Percentiles rank a stretch among this genome's conserved stretches.
phyloP scores from a whole-genome alignment of 306 rosid species.

The Geum urbanum region DNA sequence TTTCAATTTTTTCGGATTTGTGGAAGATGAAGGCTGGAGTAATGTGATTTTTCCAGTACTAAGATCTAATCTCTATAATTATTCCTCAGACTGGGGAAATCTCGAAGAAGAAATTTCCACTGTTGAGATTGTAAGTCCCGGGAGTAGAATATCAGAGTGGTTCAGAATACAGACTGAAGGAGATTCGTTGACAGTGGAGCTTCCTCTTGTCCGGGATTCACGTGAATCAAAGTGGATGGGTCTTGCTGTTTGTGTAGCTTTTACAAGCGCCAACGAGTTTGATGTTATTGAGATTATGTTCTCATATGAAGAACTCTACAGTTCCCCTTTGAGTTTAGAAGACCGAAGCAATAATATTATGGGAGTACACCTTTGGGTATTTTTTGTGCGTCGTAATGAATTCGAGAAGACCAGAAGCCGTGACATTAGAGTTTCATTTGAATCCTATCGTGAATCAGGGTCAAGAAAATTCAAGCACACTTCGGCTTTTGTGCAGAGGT shows the following conservation, averaged over 20 bases:
- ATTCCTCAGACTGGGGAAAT: neutral
- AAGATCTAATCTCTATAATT: neutral
- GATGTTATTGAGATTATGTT: neutral
- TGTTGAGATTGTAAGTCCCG: neutral
- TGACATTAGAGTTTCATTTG: neutral
- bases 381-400: neutral
- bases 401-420: neutral
- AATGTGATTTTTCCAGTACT: neutral
- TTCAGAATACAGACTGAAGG: constrained; percentile 5
- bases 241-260: constrained; percentile 6
- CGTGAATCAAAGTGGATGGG: neutral
- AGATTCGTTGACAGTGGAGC: constrained; percentile 2
- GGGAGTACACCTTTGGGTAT: neutral
- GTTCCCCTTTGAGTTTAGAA: neutral
- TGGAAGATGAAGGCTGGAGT: neutral
- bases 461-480: too few relatives aligned
- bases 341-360: too few relatives aligned
- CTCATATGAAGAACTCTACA: neutral
- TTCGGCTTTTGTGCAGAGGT: too few relatives aligned
- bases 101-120: neutral
- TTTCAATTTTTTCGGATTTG: constrained; percentile 11
- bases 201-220: neutral
- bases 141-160: constrained; percentile 16
- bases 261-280: neutral
- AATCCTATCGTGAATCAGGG: neutral